Percentiles rank a stretch among this genome's conserved stretches.
Evolutionary conservation across 257 asterid genomes (phyloP).

Genomic region (Fraxinus anomala): DNA sequence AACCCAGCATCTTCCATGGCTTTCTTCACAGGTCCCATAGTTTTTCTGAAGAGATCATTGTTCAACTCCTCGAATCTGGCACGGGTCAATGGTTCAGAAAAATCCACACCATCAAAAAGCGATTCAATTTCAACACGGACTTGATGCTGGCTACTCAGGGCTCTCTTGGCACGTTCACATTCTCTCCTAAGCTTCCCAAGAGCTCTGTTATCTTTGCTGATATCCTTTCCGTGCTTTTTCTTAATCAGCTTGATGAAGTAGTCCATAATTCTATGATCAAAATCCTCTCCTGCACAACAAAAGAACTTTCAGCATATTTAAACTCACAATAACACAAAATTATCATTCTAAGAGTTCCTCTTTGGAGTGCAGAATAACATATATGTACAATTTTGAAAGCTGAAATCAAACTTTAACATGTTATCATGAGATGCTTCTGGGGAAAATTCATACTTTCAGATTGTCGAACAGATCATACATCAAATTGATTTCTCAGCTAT

Average conservation of each 20-base stretch:
- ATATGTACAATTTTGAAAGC: background rate
- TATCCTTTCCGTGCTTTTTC: conserved; percentile 96
- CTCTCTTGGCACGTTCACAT: conserved; percentile 89
- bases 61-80: conserved; percentile 95
- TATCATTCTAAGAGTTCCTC: conserved; percentile 6
- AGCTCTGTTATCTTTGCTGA: conserved; percentile 94
- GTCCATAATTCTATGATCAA: conserved; percentile 95
- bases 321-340: background rate
- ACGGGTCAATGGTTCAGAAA: conserved; percentile 95
- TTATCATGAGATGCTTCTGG: background rate
- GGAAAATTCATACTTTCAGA: background rate
- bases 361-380: background rate
- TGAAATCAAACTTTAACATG: background rate
- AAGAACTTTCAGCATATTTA: background rate
- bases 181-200: conserved; percentile 95
- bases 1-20: conserved; percentile 97
- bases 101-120: conserved; percentile 83
- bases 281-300: conserved; percentile 79
- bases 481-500: background rate
- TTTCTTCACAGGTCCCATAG: conserved; percentile 98
- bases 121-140: conserved; percentile 97
- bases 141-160: conserved; percentile 97
- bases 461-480: background rate
- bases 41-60: conserved; percentile 89
- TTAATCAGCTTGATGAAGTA: conserved; percentile 93